A percentile compares a stretch with the other conserved stretches of the same genome.
Evolutionary conservation across 805 yeast species (phyloP).

Genomic region (Myxozyma udenii): DNA sequence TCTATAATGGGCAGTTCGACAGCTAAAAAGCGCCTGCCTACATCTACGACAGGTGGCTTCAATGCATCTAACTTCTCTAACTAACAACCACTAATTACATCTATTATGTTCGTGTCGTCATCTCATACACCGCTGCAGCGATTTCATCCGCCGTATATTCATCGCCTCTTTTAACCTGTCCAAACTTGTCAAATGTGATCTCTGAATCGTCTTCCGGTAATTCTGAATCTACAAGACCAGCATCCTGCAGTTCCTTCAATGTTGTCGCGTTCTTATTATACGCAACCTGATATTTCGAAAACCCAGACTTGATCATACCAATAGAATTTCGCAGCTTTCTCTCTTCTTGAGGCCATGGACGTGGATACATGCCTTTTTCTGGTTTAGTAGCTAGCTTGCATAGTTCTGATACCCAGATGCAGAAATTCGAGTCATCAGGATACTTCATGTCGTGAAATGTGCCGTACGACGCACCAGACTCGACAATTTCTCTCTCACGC

Average conservation of each 20-base stretch:
- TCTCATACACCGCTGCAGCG: slow-evolving; percentile 9
- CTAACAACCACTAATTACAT: no score
- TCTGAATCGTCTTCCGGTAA: slow-evolving; percentile 12
- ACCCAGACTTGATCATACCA: slow-evolving; percentile 24
- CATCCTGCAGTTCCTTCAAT: slow-evolving; percentile 14
- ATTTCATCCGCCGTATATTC: slow-evolving; percentile 22
- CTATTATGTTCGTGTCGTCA: neutral
- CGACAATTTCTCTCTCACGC: slow-evolving; percentile 46
- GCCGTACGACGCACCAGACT: slow-evolving; percentile 37
- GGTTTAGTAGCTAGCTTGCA: slow-evolving; percentile 14
- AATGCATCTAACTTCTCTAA: no score
- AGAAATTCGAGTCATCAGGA: slow-evolving; percentile 61
- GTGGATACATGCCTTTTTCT: slow-evolving; percentile 26
- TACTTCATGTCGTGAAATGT: slow-evolving; percentile 51
- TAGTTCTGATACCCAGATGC: slow-evolving; percentile 39
- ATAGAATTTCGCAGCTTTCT: slow-evolving; percentile 18
- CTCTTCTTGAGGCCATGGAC: slow-evolving; percentile 21
- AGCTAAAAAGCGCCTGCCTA: no score
- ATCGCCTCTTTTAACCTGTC: slow-evolving; percentile 15
- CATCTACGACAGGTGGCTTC: no score
- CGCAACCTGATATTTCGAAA: slow-evolving; percentile 11
- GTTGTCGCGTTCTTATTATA: slow-evolving; percentile 14
- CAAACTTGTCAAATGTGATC: slow-evolving; percentile 12
- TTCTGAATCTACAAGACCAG: slow-evolving; percentile 7
- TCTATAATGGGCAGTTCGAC: no score